A percentile compares a stretch with the other conserved stretches of the same genome.
phyloP scores from a whole-genome alignment of 768 basidiomycete genomes.

The Russula sp. region DNA sequence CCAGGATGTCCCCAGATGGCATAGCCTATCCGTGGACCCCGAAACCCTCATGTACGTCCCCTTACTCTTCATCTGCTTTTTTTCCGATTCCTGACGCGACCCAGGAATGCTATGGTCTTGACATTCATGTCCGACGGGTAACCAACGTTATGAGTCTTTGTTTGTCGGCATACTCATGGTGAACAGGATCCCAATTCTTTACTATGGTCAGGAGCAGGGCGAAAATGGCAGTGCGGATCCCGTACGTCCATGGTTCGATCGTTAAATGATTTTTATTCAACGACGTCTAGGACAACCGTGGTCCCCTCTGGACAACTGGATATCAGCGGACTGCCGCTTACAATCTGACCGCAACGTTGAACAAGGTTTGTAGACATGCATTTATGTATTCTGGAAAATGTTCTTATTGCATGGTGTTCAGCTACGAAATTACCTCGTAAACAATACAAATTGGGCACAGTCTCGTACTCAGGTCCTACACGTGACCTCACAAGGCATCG shows the following conservation, averaged over 20 bases:
- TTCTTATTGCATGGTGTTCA: slow-evolving; percentile 31
- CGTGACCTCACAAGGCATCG: slow-evolving; percentile 50
- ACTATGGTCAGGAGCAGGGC: slow-evolving; percentile 78
- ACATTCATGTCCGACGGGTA: slow-evolving; percentile 73
- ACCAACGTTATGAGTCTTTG: slow-evolving; percentile 9
- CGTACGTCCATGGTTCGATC: slow-evolving; percentile 39
- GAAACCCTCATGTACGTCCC: slow-evolving; percentile 61
- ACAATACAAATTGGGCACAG: slow-evolving; percentile 49
- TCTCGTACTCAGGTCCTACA: slow-evolving; percentile 53
- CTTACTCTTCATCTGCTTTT: background rate
- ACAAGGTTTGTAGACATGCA: slow-evolving; percentile 42
- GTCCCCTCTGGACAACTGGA: slow-evolving; percentile 67
- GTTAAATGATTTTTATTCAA: slow-evolving; percentile 14
- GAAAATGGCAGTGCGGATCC: slow-evolving; percentile 65
- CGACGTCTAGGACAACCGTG: slow-evolving; percentile 58
- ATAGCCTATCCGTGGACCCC: slow-evolving; percentile 65
- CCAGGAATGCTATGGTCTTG: slow-evolving; percentile 70
- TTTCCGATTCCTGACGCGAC: slow-evolving; percentile 21
- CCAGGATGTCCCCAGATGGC: slow-evolving; percentile 74
- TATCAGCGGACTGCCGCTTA: slow-evolving; percentile 60
- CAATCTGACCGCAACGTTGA: slow-evolving; percentile 57
- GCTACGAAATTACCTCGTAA: slow-evolving; percentile 67
- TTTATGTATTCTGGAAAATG: background rate
- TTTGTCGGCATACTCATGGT: slow-evolving; percentile 3
- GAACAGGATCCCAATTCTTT: slow-evolving; percentile 67